Percentiles rank a stretch among this genome's conserved stretches.
Evolutionary conservation across 1,284 basidiomycete genomes (phyloP).

Genomic region (Vanrija humicola): DNA sequence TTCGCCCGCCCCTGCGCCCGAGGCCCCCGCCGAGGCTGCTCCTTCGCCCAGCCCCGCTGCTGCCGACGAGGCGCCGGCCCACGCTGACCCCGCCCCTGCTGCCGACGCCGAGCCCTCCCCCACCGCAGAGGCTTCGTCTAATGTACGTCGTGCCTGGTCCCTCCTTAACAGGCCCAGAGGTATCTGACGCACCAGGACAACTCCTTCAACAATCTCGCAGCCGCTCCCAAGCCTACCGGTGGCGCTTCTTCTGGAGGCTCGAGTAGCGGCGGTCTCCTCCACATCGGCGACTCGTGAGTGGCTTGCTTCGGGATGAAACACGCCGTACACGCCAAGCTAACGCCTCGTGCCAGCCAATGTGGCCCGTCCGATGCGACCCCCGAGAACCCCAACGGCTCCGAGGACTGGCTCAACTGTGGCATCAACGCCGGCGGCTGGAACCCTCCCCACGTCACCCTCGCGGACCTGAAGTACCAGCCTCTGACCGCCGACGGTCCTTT

Average conservation of each 20-base stretch:
- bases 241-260: not conserved
- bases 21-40: not conserved
- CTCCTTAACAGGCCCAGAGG: too few species aligned
- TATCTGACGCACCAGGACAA: not conserved
- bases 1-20: not conserved
- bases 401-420: constrained; percentile 77
- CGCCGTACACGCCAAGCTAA: too few species aligned
- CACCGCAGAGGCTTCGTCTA: too few species aligned
- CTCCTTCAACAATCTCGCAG: too few species aligned
- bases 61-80: not conserved
- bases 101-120: too few species aligned
- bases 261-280: constrained; percentile 8
- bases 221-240: not conserved
- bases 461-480: constrained; percentile 55
- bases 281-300: constrained; percentile 21
- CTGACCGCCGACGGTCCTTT: constrained; percentile 62
- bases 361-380: constrained; percentile 29
- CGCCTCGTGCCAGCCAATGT: constrained; percentile 22
- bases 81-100: too few species aligned
- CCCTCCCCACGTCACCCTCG: constrained; percentile 52
- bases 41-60: too few species aligned
- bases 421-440: constrained; percentile 49
- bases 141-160: too few species aligned
- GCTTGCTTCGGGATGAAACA: too few species aligned
- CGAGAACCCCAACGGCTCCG: constrained; percentile 66